Percentiles rank a stretch among this genome's conserved stretches.
These are phyloP conservation scores for Camellia japonica DNA, from an alignment of 148 eudicot species.

Conservation along the genomic window DNA sequence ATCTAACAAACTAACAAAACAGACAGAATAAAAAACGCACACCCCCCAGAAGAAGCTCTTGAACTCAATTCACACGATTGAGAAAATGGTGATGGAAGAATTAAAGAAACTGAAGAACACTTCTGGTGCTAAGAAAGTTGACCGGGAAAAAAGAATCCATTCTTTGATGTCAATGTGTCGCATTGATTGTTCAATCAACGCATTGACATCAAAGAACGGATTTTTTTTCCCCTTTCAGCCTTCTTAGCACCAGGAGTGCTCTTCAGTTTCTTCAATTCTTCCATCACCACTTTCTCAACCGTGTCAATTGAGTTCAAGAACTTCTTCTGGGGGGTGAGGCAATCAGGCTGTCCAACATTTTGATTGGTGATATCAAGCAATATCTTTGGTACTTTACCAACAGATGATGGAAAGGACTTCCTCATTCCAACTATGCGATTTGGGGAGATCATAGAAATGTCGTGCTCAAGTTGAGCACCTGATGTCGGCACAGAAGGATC, in stretches of 20 bases:
- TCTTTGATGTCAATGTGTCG: background rate
- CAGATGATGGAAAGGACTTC: slow-evolving; percentile 26
- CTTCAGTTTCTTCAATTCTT: slow-evolving; percentile 55
- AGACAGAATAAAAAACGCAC: no score
- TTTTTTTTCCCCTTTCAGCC: slow-evolving; percentile 58
- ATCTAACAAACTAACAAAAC: no score
- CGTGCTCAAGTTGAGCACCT: slow-evolving; percentile 43
- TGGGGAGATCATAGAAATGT: slow-evolving; percentile 37
- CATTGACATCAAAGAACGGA: slow-evolving; percentile 70
- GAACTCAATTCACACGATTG: no score
- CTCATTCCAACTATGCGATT: slow-evolving; percentile 24
- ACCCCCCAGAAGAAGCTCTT: no score
- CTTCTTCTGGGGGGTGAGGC: slow-evolving; percentile 55
- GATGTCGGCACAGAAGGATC: slow-evolving; percentile 26
- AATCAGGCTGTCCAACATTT: slow-evolving; percentile 22
- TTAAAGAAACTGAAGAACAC: no score
- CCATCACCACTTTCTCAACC: slow-evolving; percentile 69
- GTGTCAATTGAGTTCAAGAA: slow-evolving; percentile 68
- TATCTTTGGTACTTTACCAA: slow-evolving; percentile 35
- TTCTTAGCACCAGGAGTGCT: slow-evolving; percentile 71
- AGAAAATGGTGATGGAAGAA: no score
- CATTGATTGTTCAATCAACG: slow-evolving; percentile 30
- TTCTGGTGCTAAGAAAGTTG: background rate
- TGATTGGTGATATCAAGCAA: slow-evolving; percentile 37
- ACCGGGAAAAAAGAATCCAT: slow-evolving; percentile 1